These are phyloP conservation scores for Candolleomyces eurysporus DNA, from an alignment of 768 basidiomycete species.

Conservation along the genomic window DNA sequence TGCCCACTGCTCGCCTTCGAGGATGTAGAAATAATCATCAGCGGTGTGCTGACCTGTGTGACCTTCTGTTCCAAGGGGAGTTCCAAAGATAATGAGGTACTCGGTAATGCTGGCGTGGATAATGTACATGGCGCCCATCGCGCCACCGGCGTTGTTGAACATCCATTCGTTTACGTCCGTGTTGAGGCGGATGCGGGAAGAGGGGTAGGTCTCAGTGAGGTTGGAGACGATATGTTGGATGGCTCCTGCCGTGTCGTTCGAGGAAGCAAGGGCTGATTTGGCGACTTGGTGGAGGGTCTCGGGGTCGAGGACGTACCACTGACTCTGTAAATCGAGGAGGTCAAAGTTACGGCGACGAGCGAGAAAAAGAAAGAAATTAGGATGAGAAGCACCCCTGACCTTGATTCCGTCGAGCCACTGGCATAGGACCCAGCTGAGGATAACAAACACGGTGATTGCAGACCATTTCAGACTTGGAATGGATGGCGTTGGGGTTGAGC, in stretches of 20 bases:
- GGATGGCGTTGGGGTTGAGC: too few species aligned
- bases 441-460: too few species aligned
- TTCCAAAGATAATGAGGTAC: constrained; percentile 95
- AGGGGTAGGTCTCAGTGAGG: constrained; percentile 71
- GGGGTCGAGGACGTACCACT: constrained; percentile 85
- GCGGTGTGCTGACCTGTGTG: constrained; percentile 93
- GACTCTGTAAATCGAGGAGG: too few species aligned
- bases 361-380: too few species aligned
- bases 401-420: too few species aligned
- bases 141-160: constrained; percentile 96
- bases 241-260: constrained; percentile 68
- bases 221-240: constrained; percentile 80
- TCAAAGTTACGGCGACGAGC: too few species aligned
- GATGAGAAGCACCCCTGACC: too few species aligned
- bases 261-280: constrained; percentile 65
- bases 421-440: too few species aligned
- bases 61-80: constrained; percentile 95
- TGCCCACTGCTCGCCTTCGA: constrained; percentile 94
- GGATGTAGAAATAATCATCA: constrained; percentile 97
- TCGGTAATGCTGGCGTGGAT: constrained; percentile 98
- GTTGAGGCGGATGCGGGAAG: constrained; percentile 52
- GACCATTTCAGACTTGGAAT: too few species aligned
- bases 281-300: constrained; percentile 68
- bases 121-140: constrained; percentile 98
- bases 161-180: constrained; percentile 80